Evolutionary conservation across 23 red algal species (phyloP), one percentile per base, ranked within the genome.

Genomic region (Gracilaria vermiculophylla): DNA sequence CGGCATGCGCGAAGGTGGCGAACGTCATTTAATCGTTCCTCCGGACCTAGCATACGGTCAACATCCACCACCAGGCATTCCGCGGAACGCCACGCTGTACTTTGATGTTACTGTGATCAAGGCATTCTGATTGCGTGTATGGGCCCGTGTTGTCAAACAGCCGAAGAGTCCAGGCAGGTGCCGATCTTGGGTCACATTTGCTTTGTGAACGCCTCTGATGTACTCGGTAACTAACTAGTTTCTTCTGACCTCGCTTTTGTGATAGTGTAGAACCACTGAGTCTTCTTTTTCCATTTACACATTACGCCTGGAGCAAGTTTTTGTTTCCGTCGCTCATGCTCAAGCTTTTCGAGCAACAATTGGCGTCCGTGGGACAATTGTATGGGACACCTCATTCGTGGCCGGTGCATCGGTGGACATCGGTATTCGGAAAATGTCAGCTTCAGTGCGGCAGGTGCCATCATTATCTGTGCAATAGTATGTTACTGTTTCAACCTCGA

Each of bases 31-130:
- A 40, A 88, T 92, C 32, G 82, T 92, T 37, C 88, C 96, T 17
- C 91, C 96, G 13, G 76, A 89, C 48, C 72, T 94, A 1, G 96
- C 83, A 47, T 98, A 98, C 24, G 96, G 96, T 13, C 75, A 72
- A 11, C 15, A 71, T 9, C 61, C 52, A 13, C 54, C 75, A 40
- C 77, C 84, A 12, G 83, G 86, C 27, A 95, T 99, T 75, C 93
- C 93, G 16, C 69, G 83, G 1, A 80, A 81, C 23, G 81, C 93
- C 5, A 96, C 72, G 5, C 87, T 99, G 33, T 93, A 83, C 82
- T 99, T 99, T 89, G 97, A 99, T n/a, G 66, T 99, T 16, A 77
- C 92, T 27, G 75, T 99, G 27, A 12, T 99, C 27, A 88, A 78
- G 53, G 84, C 84, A 2, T 88, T 76, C 4, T 88, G 35, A 55